Percentiles rank a stretch among this genome's conserved stretches.
Conservation (phyloP, 2,329 filamentous ascomycete genomes). For the Colletotrichum australisinense region DNA sequence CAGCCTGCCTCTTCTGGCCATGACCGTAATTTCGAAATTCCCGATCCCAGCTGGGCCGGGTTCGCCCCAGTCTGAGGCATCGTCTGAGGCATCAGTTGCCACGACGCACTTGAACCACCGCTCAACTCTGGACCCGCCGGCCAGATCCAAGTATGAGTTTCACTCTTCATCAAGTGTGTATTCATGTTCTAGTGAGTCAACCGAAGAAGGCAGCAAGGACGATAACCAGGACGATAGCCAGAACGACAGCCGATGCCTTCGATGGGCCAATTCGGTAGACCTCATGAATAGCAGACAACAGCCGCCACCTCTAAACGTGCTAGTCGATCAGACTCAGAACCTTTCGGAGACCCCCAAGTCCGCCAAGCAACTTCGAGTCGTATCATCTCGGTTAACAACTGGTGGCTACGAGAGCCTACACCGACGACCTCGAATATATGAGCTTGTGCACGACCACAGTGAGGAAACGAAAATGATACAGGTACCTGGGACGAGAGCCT, state of each 20-base stretch:
- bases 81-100: not conserved
- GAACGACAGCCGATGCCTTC: not conserved
- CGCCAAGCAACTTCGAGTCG: not conserved
- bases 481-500: not conserved
- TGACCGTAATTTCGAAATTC: not conserved
- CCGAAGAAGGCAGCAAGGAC: not conserved
- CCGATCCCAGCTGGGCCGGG: too few relatives aligned
- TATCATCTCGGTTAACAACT: not conserved
- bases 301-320: not conserved
- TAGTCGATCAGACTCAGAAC: not conserved
- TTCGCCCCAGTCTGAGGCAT: not conserved
- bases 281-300: not conserved
- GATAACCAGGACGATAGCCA: too few relatives aligned
- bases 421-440: not conserved
- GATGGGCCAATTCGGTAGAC: not conserved
- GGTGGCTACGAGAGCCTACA: too few relatives aligned
- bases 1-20: not conserved
- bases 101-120: not conserved
- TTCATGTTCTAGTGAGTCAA: not conserved
- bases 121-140: not conserved
- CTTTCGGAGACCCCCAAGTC: not conserved
- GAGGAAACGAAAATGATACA: not conserved
- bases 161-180: not conserved
- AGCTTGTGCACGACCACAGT: not conserved
- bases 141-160: not conserved